These are phyloP conservation scores for Suillus occidentalis DNA, from an alignment of 768 basidiomycete species.

Conservation along the genomic window DNA sequence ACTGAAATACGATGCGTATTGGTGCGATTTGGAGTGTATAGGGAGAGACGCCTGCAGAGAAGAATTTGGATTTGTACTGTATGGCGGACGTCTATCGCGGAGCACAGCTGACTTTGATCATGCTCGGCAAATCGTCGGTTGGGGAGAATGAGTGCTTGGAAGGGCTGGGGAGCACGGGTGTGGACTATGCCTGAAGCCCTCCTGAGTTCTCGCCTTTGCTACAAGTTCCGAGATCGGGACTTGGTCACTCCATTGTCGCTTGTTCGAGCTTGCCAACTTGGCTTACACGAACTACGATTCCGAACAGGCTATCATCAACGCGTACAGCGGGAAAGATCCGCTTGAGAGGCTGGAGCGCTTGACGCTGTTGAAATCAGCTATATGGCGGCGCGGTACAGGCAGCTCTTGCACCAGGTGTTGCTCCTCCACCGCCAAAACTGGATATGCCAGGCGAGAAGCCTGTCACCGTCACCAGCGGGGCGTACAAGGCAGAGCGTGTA, in stretches of 20 bases:
- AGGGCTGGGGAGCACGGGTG: slow-evolving; percentile 20
- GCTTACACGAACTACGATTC: slow-evolving; percentile 13
- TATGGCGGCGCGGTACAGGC: slow-evolving; percentile 21
- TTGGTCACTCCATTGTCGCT: not conserved
- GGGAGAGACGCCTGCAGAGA: slow-evolving; percentile 16
- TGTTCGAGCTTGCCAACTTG: slow-evolving; percentile 14
- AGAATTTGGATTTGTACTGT: slow-evolving; percentile 18
- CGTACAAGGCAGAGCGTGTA: slow-evolving; percentile 19
- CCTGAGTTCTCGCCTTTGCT: slow-evolving; percentile 7
- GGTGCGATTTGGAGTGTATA: slow-evolving; percentile 21
- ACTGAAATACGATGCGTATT: slow-evolving; percentile 14
- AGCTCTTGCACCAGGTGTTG: slow-evolving; percentile 2
- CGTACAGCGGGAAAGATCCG: slow-evolving; percentile 8
- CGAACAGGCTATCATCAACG: slow-evolving; percentile 19
- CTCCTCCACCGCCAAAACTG: not conserved
- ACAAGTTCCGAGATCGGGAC: slow-evolving; percentile 10
- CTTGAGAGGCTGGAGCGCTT: slow-evolving; percentile 19
- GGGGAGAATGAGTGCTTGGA: slow-evolving; percentile 15
- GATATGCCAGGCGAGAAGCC: not conserved
- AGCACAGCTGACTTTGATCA: slow-evolving; percentile 16
- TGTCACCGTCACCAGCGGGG: not conserved
- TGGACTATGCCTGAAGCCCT: slow-evolving; percentile 12
- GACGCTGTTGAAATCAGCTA: slow-evolving; percentile 17
- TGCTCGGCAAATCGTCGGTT: slow-evolving; percentile 7
- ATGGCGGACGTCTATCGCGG: slow-evolving; percentile 20